These are phyloP conservation scores for Nannizzia gypsea DNA, from an alignment of 2,329 filamentous ascomycete genomes.

Conservation along the genomic window DNA sequence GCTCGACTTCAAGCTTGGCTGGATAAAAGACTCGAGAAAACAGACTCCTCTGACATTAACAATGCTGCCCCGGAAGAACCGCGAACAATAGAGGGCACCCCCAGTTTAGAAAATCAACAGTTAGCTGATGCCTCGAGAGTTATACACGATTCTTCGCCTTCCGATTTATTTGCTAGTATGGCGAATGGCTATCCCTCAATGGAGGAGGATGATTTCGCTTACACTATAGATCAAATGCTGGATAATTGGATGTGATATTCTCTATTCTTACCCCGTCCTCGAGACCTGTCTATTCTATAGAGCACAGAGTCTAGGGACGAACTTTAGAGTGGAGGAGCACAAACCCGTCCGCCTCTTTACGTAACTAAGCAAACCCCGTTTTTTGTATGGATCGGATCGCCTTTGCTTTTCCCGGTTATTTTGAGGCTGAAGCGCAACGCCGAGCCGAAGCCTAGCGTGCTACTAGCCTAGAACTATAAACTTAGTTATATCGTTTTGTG, in stretches of 20 bases:
- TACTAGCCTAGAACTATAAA: background rate
- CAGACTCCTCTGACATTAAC: background rate
- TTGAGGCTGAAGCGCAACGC: slow-evolving; percentile 2
- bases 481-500: background rate
- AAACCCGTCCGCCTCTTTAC: background rate
- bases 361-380: background rate
- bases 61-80: background rate
- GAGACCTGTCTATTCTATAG: background rate
- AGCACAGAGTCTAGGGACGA: background rate
- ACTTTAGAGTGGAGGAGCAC: background rate
- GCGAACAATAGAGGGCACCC: background rate
- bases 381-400: background rate
- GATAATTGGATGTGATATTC: slow-evolving; percentile 4
- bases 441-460: background rate
- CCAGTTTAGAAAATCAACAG: background rate
- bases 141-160: background rate
- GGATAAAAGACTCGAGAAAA: background rate
- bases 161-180: background rate
- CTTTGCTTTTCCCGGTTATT: background rate
- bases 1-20: background rate
- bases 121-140: background rate
- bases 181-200: background rate
- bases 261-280: background rate
- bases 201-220: slow-evolving; percentile 1
- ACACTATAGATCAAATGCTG: slow-evolving; percentile 8